Conservation (phyloP, 441 rosid genomes). For the Brassica balearica region DNA sequence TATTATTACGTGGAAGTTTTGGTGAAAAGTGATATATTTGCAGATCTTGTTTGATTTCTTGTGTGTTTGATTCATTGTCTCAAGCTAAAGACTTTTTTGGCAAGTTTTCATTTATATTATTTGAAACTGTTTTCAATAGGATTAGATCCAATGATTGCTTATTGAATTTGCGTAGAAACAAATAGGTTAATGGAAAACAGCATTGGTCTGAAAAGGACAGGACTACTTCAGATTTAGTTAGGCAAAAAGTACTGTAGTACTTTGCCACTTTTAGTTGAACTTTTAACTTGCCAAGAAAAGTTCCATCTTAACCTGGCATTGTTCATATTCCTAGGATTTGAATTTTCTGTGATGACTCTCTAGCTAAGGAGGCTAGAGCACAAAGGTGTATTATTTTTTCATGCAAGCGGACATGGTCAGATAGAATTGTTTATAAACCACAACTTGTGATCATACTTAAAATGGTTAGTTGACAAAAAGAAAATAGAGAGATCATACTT, state of each 20-base stretch:
- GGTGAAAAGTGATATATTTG: not conserved
- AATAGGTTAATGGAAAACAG: slow-evolving; percentile 41
- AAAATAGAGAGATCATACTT: not conserved
- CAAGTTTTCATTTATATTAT: not conserved
- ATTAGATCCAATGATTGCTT: slow-evolving; percentile 10
- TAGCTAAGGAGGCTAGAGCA: slow-evolving; percentile 1
- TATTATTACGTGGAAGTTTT: not conserved
- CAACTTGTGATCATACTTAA: not conserved
- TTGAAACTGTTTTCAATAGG: not conserved
- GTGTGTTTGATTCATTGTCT: not conserved
- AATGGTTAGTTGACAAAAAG: not conserved
- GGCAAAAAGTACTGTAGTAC: slow-evolving; percentile 35
- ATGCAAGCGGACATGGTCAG: not conserved
- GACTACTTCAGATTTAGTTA: slow-evolving; percentile 28
- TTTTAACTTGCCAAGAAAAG: slow-evolving; percentile 3
- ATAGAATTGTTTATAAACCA: not conserved
- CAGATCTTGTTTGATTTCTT: slow-evolving; percentile 3
- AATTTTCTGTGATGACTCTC: not conserved
- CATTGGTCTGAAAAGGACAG: slow-evolving; percentile 39
- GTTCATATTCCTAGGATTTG: not conserved
- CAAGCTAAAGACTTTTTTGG: not conserved
- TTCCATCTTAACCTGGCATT: not conserved
- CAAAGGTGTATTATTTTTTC: not conserved
- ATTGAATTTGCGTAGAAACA: slow-evolving; percentile 18
- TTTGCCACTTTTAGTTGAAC: slow-evolving; percentile 34